These are phyloP conservation scores for Ophiostoma triangulosporum DNA, from an alignment of 2,329 filamentous ascomycete genomes.

Conservation along the genomic window DNA sequence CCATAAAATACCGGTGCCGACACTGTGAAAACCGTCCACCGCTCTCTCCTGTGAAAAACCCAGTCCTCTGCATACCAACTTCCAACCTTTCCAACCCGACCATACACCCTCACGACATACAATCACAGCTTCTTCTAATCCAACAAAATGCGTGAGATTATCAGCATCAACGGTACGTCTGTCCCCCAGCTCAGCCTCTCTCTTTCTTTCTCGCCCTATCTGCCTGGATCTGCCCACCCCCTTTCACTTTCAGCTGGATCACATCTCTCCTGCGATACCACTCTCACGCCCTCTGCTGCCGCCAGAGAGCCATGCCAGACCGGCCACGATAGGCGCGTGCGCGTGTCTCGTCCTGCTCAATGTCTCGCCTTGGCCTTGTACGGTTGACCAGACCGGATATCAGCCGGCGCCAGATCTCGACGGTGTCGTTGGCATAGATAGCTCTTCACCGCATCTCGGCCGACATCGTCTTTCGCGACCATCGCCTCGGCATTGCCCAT, in stretches of 20 bases:
- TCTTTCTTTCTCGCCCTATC: slow-evolving; percentile 12
- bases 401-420: neutral
- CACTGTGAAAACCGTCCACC: slow-evolving; percentile 5
- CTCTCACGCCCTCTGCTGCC: neutral
- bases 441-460: neutral
- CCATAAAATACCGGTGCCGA: slow-evolving; percentile 1
- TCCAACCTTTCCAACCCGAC: neutral
- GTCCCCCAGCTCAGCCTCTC: neutral
- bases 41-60: slow-evolving; percentile 4
- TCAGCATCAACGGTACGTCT: slow-evolving; percentile 88
- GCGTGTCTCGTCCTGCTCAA: neutral
- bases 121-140: neutral
- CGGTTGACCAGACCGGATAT: neutral
- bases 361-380: neutral
- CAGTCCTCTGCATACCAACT: slow-evolving; percentile 4
- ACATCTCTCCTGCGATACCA: neutral
- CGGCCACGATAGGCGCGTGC: neutral
- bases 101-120: slow-evolving; percentile 1
- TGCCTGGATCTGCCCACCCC: neutral
- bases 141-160: slow-evolving; percentile 95
- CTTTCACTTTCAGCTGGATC: neutral
- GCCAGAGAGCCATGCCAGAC: neutral
- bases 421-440: neutral
- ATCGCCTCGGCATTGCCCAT: neutral
- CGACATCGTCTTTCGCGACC: neutral